Evolutionary conservation across 257 asterid genomes (phyloP), one percentile per base, ranked within the genome.

Genomic region (Avicennia marina): DNA sequence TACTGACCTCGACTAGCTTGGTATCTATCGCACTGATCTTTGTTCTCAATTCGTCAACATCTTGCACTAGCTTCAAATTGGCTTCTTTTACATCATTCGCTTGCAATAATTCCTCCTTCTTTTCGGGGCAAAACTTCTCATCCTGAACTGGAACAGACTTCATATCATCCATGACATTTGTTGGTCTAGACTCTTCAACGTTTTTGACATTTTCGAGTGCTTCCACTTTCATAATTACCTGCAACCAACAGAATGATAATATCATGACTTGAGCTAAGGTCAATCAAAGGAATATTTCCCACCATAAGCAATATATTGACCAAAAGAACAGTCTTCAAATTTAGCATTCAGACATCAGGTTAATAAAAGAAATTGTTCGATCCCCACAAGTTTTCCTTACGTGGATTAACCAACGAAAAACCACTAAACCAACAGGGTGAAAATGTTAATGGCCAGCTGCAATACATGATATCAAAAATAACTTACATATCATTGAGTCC

Each of bases 1-100:
- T 56, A 70, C 80, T 64, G 47, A 87, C 94, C 94, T 82, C 75
- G 56, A 65, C 67, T 59, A 87, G 75, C 77, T 82, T 73, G 53
- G 74, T 59, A 68, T 80, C 84, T 82, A 87, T 52, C 58, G 70
- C 20, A n/a, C 69, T 70, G 40, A 85, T 69, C 74, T 74, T 79
- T 36, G 78, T 79, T 52, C 72, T 77, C 67, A 82, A 54, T 40
- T 73, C 84, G 74, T 71, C 75, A 4, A 76, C 53, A 33, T 80
- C 73, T 49, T 72, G 48, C 41, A 58, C 58, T 11, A 74, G 76
- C 48, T 63, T 78, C 66, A 65, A 34, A 15, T 71, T 72, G 51
- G 51, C 65, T 40, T 61, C 77, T 64, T 74, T 72, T 20, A 74
- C 65, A 67, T 72, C 78, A 38, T 56, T 41, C 50, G 68, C 60